A percentile compares a stretch with the other conserved stretches of the same genome.
These are phyloP conservation scores for Boletus vermiculosoides DNA, from an alignment of 768 basidiomycete species.

Conservation along the genomic window DNA sequence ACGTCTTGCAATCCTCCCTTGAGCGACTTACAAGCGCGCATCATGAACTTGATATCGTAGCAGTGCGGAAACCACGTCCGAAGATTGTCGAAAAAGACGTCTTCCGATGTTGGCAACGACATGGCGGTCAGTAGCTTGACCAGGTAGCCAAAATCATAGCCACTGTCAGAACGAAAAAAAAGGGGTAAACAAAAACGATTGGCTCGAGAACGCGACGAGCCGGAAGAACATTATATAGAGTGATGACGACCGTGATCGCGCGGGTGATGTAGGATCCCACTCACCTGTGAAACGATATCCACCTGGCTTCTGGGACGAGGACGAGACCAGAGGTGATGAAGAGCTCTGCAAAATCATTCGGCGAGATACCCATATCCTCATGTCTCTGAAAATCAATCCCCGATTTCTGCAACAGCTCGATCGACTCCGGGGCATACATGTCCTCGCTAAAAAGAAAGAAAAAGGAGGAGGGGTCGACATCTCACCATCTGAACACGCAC, in stretches of 20 bases:
- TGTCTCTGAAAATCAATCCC: conserved; percentile 95
- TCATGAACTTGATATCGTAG: conserved; percentile 97
- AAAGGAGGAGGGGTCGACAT: neutral
- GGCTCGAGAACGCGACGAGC: neutral
- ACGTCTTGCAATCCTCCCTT: conserved; percentile 93
- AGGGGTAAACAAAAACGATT: neutral
- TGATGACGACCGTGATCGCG: neutral
- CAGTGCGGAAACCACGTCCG: conserved; percentile 93
- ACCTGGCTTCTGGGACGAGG: conserved; percentile 81
- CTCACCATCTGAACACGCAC: neutral
- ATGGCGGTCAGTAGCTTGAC: conserved; percentile 87
- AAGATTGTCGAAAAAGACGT: conserved; percentile 84
- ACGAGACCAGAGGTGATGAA: conserved; percentile 97
- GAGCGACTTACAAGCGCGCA: conserved; percentile 78
- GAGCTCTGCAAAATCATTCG: conserved; percentile 94
- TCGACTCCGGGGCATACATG: conserved; percentile 98
- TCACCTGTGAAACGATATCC: conserved; percentile 98
- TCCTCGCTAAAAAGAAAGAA: conserved; percentile 67
- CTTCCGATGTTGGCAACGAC: conserved; percentile 86
- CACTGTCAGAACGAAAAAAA: conserved; percentile 47
- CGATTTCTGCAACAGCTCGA: conserved; percentile 90
- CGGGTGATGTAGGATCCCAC: conserved; percentile 20
- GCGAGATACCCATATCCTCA: conserved; percentile 86
- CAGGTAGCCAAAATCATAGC: conserved; percentile 99
- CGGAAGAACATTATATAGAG: neutral